A percentile compares a stretch with the other conserved stretches of the same genome.
phyloP scores from a whole-genome alignment of 345 rosid genomes.

The Rhodomyrtus tomentosa region DNA sequence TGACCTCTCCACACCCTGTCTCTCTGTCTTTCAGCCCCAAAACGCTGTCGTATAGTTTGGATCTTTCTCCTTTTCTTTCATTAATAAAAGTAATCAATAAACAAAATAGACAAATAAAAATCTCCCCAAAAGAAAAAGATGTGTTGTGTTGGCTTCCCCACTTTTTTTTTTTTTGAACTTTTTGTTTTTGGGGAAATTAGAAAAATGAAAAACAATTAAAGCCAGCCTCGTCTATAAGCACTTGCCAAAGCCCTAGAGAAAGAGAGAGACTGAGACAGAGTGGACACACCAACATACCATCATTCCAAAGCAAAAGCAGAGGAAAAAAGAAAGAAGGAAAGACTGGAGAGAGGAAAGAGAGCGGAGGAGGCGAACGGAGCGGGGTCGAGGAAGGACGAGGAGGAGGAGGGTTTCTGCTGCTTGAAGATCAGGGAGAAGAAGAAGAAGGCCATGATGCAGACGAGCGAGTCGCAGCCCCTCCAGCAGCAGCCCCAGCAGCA shows the following conservation, averaged over 20 bases:
- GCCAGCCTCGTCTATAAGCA: slow-evolving; percentile 3
- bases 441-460: slow-evolving; percentile 19
- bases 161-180: background rate
- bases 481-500: slow-evolving; percentile 20
- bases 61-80: background rate
- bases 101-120: background rate
- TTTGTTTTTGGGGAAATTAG: background rate
- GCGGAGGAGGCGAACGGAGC: slow-evolving; percentile 9
- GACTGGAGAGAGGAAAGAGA: slow-evolving; percentile 13
- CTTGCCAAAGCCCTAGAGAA: background rate
- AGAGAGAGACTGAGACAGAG: background rate
- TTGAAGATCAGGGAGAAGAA: slow-evolving; percentile 18
- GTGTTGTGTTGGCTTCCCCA: background rate
- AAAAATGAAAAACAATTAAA: background rate
- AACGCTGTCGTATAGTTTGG: background rate
- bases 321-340: background rate
- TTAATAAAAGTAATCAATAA: background rate
- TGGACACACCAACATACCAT: slow-evolving; percentile 3
- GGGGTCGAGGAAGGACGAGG: slow-evolving; percentile 16
- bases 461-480: slow-evolving; percentile 16
- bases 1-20: background rate
- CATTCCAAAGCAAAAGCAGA: slow-evolving; percentile 23
- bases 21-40: background rate
- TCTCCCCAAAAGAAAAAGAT: background rate
- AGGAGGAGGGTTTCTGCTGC: background rate